These are phyloP conservation scores for Mucor sp. DNA, from an alignment of 371 early-diverging fungal genomes.

Conservation along the genomic window DNA sequence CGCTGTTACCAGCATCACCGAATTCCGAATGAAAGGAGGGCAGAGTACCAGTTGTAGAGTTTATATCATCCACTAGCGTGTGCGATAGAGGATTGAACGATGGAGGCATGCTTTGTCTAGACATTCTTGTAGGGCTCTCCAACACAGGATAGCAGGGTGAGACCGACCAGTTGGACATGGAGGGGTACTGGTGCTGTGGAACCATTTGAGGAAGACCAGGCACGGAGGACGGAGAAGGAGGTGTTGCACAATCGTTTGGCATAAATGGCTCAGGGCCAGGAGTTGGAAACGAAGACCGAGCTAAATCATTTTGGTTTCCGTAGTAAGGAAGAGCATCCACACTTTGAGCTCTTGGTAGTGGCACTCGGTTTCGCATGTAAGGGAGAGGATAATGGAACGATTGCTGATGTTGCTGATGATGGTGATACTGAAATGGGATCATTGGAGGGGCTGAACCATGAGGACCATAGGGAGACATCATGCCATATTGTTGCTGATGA, in stretches of 20 bases:
- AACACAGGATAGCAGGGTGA: neutral
- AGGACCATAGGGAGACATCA: neutral
- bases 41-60: neutral
- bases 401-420: neutral
- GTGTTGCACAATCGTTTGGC: conserved; percentile 8
- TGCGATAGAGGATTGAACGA: conserved; percentile 3
- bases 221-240: conserved; percentile 23
- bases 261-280: neutral
- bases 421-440: neutral
- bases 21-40: neutral
- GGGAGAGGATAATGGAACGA: conserved; percentile 6
- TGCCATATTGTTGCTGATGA: conserved; percentile 26
- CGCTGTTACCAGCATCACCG: neutral
- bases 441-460: neutral
- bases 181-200: neutral
- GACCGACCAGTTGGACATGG: conserved; percentile 7
- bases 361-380: conserved; percentile 14
- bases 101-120: conserved; percentile 39
- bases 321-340: conserved; percentile 31
- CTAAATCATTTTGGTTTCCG: neutral
- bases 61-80: neutral
- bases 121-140: neutral
- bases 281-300: conserved; percentile 17
- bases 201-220: neutral
- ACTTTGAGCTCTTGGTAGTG: conserved; percentile 32